Percentiles rank a stretch among this genome's conserved stretches.
Evolutionary conservation across 306 rosid genomes (phyloP).

Genomic region (Cucurbita ficifolia): DNA sequence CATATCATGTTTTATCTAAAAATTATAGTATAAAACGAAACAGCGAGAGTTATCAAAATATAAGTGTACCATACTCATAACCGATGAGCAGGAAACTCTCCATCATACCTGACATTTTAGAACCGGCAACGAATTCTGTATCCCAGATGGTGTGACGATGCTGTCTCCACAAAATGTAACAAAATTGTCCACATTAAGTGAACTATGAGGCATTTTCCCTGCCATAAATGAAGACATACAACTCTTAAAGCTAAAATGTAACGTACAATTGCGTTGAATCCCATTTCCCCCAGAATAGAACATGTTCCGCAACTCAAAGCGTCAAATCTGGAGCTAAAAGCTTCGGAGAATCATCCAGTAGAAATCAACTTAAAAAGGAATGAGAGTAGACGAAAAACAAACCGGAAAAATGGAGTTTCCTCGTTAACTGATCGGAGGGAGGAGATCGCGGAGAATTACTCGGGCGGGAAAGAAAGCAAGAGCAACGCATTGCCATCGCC

Average conservation of each 20-base stretch:
- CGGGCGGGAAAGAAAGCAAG: conserved; percentile 32
- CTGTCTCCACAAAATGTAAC: conserved; percentile 15
- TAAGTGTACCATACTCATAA: neutral
- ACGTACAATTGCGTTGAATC: neutral
- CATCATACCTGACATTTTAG: conserved; percentile 76
- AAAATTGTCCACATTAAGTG: conserved; percentile 26
- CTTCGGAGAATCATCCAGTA: neutral
- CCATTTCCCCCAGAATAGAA: neutral
- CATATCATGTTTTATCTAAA: neutral
- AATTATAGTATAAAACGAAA: neutral
- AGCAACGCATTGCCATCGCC: conserved; percentile 49
- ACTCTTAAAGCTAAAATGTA: neutral
- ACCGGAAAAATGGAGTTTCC: conserved; percentile 26
- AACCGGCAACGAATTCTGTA: conserved; percentile 14
- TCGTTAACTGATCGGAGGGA: conserved; percentile 18
- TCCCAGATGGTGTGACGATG: conserved; percentile 10
- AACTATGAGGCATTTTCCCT: conserved; percentile 38
- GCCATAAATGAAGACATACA: neutral
- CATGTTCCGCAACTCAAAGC: neutral
- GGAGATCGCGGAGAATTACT: conserved; percentile 16
- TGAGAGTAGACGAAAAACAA: neutral
- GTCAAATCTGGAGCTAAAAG: neutral
- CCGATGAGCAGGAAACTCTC: conserved; percentile 35
- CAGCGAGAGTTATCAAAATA: neutral
- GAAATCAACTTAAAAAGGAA: no score